Evolutionary conservation across 176 grass and related monocot genomes (phyloP).

Genomic region (Olyra latifolia): DNA sequence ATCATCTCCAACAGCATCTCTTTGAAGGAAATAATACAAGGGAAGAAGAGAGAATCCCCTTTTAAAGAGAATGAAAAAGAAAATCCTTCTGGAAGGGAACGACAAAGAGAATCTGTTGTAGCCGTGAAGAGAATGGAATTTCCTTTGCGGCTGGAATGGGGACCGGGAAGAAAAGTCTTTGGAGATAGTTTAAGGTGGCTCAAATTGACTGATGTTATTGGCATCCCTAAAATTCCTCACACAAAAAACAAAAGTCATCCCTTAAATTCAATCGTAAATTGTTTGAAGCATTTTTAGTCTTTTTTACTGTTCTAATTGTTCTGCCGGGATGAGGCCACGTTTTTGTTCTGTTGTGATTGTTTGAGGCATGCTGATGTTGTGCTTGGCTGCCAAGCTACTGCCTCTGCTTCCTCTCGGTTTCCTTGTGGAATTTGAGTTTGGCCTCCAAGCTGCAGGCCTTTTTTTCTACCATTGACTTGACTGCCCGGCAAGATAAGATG

Average conservation of each 20-base stretch:
- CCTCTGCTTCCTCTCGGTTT: conserved; percentile 22
- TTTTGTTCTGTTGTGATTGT: neutral
- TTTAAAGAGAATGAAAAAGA: no score
- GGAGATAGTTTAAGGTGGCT: neutral
- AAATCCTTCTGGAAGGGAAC: no score
- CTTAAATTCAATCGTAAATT: no score
- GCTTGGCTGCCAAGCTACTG: conserved; percentile 40
- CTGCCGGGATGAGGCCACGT: neutral
- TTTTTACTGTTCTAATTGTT: neutral
- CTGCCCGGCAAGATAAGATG: no score
- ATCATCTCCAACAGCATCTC: no score
- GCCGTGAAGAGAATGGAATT: no score
- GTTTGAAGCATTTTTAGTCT: neutral
- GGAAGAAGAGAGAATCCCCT: no score
- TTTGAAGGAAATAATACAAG: no score
- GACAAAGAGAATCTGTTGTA: no score
- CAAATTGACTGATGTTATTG: neutral
- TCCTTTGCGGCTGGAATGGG: no score
- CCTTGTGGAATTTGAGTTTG: neutral
- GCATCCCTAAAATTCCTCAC: neutral
- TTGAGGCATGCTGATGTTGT: neutral
- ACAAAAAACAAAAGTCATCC: no score
- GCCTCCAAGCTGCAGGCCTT: neutral
- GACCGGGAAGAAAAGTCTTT: no score
- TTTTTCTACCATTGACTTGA: neutral